A percentile compares a stretch with the other conserved stretches of the same genome.
phyloP scores from a whole-genome alignment of 495 filamentous ascomycete species.

The Podospora appendiculata region DNA sequence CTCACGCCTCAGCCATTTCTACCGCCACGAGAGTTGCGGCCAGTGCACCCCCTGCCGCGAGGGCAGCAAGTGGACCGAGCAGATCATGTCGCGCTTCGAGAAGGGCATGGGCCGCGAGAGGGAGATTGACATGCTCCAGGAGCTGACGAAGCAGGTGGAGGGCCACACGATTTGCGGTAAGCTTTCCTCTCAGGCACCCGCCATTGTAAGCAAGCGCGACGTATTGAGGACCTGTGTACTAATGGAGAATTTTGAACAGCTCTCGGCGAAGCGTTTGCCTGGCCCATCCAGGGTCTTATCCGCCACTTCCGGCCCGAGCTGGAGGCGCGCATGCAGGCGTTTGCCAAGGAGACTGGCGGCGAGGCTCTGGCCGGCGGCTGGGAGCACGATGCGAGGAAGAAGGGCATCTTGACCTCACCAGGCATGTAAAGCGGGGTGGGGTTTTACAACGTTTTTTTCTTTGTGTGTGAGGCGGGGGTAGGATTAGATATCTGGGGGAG shows the following conservation, averaged over 20 bases:
- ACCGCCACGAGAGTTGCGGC: conserved; percentile 95
- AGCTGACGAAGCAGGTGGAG: conserved; percentile 98
- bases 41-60: conserved; percentile 98
- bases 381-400: conserved; percentile 62
- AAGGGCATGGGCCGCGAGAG: conserved; percentile 77
- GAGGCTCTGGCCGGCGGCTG: conserved; percentile 80
- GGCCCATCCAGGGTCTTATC: conserved; percentile 96
- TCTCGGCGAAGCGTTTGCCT: conserved; percentile 94
- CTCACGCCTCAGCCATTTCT: conserved; percentile 87
- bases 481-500: background rate
- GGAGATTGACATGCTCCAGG: conserved; percentile 99
- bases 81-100: conserved; percentile 96
- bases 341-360: conserved; percentile 59
- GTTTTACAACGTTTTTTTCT: background rate
- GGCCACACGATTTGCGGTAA: conserved; percentile 94
- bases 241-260: conserved; percentile 32
- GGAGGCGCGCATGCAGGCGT: conserved; percentile 77
- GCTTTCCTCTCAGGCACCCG: conserved; percentile 23
- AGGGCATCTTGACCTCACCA: conserved; percentile 80
- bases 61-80: conserved; percentile 94
- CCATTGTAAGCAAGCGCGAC: too few relatives aligned
- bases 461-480: background rate
- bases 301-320: conserved; percentile 95
- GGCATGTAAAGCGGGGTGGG: conserved; percentile 53
- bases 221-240: background rate